A percentile compares a stretch with the other conserved stretches of the same genome.
Evolutionary conservation across 208 protist genomes (phyloP).

Genomic region (Kentomonas sorsogonicus): DNA sequence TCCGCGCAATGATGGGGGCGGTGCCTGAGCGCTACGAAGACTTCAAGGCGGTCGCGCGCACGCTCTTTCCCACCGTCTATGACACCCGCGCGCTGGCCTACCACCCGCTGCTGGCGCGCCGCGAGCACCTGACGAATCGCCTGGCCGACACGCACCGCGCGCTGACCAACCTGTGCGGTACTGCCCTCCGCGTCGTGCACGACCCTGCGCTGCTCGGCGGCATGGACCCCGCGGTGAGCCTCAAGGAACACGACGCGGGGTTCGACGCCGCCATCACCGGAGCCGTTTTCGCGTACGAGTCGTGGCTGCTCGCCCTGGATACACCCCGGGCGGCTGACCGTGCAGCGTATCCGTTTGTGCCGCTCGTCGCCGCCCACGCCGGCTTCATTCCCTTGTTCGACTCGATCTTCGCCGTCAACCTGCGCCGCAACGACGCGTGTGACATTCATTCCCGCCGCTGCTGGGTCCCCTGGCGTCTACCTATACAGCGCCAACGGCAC

Average conservation of each 20-base stretch:
- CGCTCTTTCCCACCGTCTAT: slow-evolving; percentile 49
- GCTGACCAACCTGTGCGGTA: not conserved
- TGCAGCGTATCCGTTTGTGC: slow-evolving; percentile 23
- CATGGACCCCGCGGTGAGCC: not conserved
- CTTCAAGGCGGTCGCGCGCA: slow-evolving; percentile 42
- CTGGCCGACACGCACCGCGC: slow-evolving; percentile 14
- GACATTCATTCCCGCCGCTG: slow-evolving; percentile 26
- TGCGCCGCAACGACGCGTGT: slow-evolving; percentile 16
- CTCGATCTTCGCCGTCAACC: slow-evolving; percentile 22
- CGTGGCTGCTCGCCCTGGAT: slow-evolving; percentile 18
- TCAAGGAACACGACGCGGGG: slow-evolving; percentile 24
- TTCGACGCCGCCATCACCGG: slow-evolving; percentile 62
- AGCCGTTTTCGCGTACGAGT: slow-evolving; percentile 37
- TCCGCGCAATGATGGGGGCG: slow-evolving; percentile 25
- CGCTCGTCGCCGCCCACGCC: slow-evolving; percentile 5
- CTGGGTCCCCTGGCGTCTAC: no score
- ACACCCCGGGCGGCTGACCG: no score
- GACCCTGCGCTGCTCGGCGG: not conserved
- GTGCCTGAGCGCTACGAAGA: slow-evolving; percentile 22
- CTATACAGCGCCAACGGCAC: no score
- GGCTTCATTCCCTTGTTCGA: slow-evolving; percentile 21
- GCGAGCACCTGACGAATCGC: slow-evolving; percentile 31
- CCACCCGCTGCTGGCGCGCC: slow-evolving; percentile 27
- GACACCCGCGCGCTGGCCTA: slow-evolving; percentile 58
- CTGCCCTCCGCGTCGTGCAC: not conserved